These are phyloP conservation scores for Pichia deserticola DNA, from an alignment of 805 yeast genomes.

Conservation along the genomic window DNA sequence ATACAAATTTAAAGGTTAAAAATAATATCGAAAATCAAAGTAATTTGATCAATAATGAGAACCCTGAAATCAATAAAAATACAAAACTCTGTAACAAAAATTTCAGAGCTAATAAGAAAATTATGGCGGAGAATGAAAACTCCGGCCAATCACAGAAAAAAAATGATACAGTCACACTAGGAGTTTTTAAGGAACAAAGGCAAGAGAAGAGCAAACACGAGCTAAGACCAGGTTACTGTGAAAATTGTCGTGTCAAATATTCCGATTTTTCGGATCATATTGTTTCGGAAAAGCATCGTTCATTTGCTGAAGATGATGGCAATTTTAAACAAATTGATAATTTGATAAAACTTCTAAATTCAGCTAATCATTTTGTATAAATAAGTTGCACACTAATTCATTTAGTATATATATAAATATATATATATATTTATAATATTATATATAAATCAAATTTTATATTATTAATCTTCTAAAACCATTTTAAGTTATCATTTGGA, in stretches of 20 bases:
- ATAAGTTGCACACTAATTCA: no score
- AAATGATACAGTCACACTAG: background rate
- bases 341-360: constrained; percentile 38
- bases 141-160: constrained; percentile 1
- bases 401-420: no score
- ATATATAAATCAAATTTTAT: no score
- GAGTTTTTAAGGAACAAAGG: constrained; percentile 6
- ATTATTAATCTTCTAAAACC: no score
- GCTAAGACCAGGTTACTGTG: constrained; percentile 73
- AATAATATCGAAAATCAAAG: background rate
- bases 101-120: no score
- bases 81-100: no score
- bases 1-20: background rate
- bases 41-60: no score
- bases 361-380: no score
- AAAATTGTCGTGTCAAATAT: constrained; percentile 81
- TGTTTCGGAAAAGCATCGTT: constrained; percentile 57
- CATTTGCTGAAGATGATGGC: constrained; percentile 63
- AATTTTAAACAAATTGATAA: constrained; percentile 76
- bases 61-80: no score
- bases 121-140: no score
- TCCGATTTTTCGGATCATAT: constrained; percentile 76
- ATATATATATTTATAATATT: no score
- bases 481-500: no score
- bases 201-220: constrained; percentile 18